A percentile compares a stretch with the other conserved stretches of the same genome.
Evolutionary conservation across 805 yeast species (phyloP).

Genomic region (Candida dajiaensis): DNA sequence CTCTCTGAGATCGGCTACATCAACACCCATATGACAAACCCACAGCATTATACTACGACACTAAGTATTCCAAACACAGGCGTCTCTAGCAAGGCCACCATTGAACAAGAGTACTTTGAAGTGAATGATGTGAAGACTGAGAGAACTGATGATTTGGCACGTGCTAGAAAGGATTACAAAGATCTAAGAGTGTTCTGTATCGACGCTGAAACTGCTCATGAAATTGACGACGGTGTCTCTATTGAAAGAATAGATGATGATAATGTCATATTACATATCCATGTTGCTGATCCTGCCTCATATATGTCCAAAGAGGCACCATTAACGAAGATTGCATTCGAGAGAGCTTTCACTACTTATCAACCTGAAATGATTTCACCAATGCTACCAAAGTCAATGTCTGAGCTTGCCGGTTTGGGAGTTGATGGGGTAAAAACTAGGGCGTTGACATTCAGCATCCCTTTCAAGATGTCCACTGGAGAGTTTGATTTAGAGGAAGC

Average conservation of each 20-base stretch:
- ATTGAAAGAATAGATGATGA: constrained; percentile 31
- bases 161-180: constrained; percentile 34
- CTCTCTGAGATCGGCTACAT: constrained; percentile 28
- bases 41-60: constrained; percentile 43
- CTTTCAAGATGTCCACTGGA: constrained; percentile 23
- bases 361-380: constrained; percentile 59
- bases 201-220: constrained; percentile 75
- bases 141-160: constrained; percentile 11
- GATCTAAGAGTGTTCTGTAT: constrained; percentile 68
- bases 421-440: constrained; percentile 35
- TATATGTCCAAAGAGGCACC: constrained; percentile 32
- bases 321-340: constrained; percentile 51
- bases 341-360: constrained; percentile 62
- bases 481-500: constrained; percentile 21
- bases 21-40: constrained; percentile 32
- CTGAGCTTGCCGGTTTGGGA: constrained; percentile 48
- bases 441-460: constrained; percentile 39
- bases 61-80: constrained; percentile 39
- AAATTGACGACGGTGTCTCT: constrained; percentile 91
- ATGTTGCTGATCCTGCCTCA: constrained; percentile 86
- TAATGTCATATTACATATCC: constrained; percentile 50
- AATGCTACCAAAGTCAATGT: constrained; percentile 62
- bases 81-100: constrained; percentile 36
- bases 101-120: constrained; percentile 38
- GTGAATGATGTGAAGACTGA: constrained; percentile 22